Evolutionary conservation across 805 yeast species (phyloP).

Genomic region (Pichia scutulata): DNA sequence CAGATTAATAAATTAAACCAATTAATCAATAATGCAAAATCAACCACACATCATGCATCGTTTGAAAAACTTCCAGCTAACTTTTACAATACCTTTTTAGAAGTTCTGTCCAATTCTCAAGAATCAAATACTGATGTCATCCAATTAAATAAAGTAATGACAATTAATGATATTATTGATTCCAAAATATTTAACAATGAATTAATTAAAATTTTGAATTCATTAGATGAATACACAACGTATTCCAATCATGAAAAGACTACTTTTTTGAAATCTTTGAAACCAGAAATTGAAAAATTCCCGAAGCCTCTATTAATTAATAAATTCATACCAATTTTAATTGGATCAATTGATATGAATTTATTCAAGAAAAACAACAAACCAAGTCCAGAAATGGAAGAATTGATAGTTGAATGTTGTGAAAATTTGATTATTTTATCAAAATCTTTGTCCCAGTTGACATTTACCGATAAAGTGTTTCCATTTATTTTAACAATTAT

Average conservation of each 20-base stretch:
- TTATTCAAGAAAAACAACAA: slow-evolving; percentile 10
- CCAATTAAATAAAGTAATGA: slow-evolving; percentile 23
- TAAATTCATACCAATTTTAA: slow-evolving; percentile 66
- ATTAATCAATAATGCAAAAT: slow-evolving; percentile 20
- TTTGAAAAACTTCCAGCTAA: slow-evolving; percentile 55
- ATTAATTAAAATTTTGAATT: slow-evolving; percentile 68
- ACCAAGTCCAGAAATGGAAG: slow-evolving; percentile 22
- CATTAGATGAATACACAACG: slow-evolving; percentile 77
- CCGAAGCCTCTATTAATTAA: slow-evolving; percentile 52
- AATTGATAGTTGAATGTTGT: slow-evolving; percentile 39
- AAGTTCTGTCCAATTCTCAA: slow-evolving; percentile 42
- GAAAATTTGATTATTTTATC: slow-evolving; percentile 58
- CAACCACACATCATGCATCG: slow-evolving; percentile 34
- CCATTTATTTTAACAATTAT: slow-evolving; percentile 33
- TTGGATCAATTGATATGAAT: slow-evolving; percentile 34
- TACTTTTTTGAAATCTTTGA: slow-evolving; percentile 59
- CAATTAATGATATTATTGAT: slow-evolving; percentile 61
- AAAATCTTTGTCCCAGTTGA: slow-evolving; percentile 56
- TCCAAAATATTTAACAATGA: slow-evolving; percentile 78
- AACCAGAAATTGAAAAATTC: slow-evolving; percentile 45
- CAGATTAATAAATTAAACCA: slow-evolving; percentile 32
- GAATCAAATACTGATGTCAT: slow-evolving; percentile 27
- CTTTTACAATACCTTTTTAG: slow-evolving; percentile 42
- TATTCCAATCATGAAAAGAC: slow-evolving; percentile 59
- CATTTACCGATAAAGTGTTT: slow-evolving; percentile 66